phyloP scores from a whole-genome alignment of 768 basidiomycete species.

The Infundibulicybe gibba region DNA sequence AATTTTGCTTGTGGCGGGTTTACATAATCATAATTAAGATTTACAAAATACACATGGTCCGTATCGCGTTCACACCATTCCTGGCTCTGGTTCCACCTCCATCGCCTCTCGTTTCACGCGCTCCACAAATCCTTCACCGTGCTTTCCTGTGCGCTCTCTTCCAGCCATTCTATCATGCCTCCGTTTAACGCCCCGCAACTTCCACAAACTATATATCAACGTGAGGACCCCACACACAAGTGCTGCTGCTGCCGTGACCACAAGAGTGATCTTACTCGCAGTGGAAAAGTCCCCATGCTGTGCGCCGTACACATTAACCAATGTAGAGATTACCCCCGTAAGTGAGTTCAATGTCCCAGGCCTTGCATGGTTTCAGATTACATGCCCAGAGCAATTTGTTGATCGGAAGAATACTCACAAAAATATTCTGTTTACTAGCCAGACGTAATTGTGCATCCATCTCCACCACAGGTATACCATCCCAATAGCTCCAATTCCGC shows the following conservation, averaged over 20 bases:
- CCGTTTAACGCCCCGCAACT: constrained; percentile 36
- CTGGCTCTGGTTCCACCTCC: constrained; percentile 5
- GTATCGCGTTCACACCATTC: constrained; percentile 1
- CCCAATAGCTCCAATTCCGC: constrained; percentile 46
- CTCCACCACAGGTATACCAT: constrained; percentile 61
- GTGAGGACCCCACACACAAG: constrained; percentile 37
- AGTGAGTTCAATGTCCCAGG: constrained; percentile 56
- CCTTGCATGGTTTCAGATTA: constrained; percentile 20
- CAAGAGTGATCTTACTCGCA: constrained; percentile 41
- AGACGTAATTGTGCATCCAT: constrained; percentile 57
- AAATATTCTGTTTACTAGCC: constrained; percentile 55
- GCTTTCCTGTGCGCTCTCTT: constrained; percentile 34
- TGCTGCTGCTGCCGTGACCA: constrained; percentile 38
- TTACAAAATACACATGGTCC: too few relatives aligned
- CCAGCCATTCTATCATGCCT: constrained; percentile 40
- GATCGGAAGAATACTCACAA: constrained; percentile 30
- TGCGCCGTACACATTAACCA: constrained; percentile 46
- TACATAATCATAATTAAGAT: too few relatives aligned
- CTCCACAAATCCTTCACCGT: constrained; percentile 37
- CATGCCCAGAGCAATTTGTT: background rate
- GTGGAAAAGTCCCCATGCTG: constrained; percentile 42
- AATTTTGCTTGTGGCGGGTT: too few relatives aligned
- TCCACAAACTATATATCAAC: constrained; percentile 40
- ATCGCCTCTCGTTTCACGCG: constrained; percentile 13
- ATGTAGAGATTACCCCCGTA: constrained; percentile 52